A percentile compares a stretch with the other conserved stretches of the same genome.
These are phyloP conservation scores for Trichoderma erinaceum DNA, from an alignment of 495 filamentous ascomycete species.

Conservation along the genomic window DNA sequence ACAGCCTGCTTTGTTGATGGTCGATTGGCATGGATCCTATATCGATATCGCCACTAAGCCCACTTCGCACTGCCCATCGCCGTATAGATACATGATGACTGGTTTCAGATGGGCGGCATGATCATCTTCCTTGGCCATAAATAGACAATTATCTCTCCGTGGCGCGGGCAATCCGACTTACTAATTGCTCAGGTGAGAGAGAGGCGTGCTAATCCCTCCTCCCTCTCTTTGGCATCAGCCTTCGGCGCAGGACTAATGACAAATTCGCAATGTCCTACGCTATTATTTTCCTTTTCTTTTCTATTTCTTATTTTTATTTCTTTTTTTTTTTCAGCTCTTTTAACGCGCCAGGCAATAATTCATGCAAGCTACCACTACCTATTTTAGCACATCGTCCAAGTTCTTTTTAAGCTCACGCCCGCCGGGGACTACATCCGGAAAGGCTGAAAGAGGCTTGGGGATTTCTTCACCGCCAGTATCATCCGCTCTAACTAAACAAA, in stretches of 20 bases:
- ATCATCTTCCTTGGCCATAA: background rate
- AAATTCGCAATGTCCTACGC: background rate
- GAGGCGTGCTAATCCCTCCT: background rate
- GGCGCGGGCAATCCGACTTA: background rate
- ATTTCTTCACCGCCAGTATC: conserved; percentile 8
- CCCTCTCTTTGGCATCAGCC: background rate
- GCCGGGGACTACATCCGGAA: background rate
- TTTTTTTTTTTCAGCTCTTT: background rate
- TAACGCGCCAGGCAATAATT: background rate
- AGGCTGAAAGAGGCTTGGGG: conserved; percentile 2
- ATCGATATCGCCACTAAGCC: background rate
- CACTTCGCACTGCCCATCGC: background rate
- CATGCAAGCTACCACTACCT: background rate
- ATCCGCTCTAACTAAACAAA: background rate
- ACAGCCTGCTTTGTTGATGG: no score
- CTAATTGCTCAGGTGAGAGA: background rate
- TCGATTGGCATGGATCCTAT: background rate
- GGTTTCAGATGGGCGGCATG: conserved; percentile 6
- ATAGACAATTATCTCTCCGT: background rate
- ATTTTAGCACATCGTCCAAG: background rate
- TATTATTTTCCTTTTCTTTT: background rate
- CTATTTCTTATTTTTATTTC: background rate
- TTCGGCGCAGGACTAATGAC: background rate
- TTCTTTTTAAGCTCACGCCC: conserved; percentile 2
- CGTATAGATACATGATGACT: background rate